A percentile compares a stretch with the other conserved stretches of the same genome.
Conservation (phyloP, 208 protist species). For the Trypanosoma cruzi region DNA sequence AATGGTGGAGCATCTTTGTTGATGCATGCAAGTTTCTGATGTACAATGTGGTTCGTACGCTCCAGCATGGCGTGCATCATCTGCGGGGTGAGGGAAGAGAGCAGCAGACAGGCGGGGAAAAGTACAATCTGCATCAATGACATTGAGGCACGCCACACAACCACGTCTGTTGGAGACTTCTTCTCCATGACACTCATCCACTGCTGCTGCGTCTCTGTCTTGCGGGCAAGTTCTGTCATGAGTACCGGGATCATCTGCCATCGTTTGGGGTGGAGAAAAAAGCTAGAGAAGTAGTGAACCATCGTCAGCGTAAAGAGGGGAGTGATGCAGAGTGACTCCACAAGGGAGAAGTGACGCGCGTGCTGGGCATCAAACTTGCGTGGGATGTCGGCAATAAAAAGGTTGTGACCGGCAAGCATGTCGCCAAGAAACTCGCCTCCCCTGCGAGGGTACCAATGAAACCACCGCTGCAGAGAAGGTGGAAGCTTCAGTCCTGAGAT, state of each 20-base stretch:
- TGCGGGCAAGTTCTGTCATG: constrained; percentile 47
- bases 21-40: constrained; percentile 76
- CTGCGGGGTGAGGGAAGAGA: constrained; percentile 63
- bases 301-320: constrained; percentile 77
- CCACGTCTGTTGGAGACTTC: constrained; percentile 41
- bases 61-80: constrained; percentile 72
- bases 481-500: not conserved
- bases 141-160: constrained; percentile 55
- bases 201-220: constrained; percentile 49
- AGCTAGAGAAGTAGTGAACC: constrained; percentile 86
- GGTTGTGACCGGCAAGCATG: constrained; percentile 73
- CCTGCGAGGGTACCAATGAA: constrained; percentile 58
- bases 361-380: constrained; percentile 66
- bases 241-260: constrained; percentile 42
- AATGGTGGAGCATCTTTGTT: constrained; percentile 50
- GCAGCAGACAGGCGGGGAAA: constrained; percentile 70
- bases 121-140: constrained; percentile 51
- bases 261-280: constrained; percentile 64
- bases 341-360: constrained; percentile 74
- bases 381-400: constrained; percentile 75
- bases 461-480: constrained; percentile 8
- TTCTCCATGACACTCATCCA: constrained; percentile 57
- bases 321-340: constrained; percentile 63
- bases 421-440: constrained; percentile 73
- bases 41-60: constrained; percentile 63